Conservation (phyloP, 2,329 filamentous ascomycete genomes). For the Tolypocladium sp. region DNA sequence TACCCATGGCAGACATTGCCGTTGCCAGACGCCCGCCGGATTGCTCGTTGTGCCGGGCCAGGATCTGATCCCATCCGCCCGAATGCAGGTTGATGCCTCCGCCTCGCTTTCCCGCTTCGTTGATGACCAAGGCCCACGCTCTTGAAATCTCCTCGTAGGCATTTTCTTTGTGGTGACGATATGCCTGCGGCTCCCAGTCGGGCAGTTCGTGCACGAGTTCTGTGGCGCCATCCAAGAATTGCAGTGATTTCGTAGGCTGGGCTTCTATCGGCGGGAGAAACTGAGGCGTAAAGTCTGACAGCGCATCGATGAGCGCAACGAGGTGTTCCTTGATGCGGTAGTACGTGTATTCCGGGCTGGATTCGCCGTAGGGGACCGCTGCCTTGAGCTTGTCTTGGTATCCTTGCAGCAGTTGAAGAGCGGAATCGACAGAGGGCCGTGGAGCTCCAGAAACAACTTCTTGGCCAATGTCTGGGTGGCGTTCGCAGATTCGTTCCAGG, state of each 20-base stretch:
- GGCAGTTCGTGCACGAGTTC: conserved; percentile 83
- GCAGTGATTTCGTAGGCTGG: conserved; percentile 73
- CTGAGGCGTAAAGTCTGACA: conserved; percentile 90
- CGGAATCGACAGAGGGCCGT: conserved; percentile 74
- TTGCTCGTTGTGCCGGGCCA: conserved; percentile 79
- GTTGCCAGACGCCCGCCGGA: conserved; percentile 73
- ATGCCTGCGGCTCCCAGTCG: conserved; percentile 79
- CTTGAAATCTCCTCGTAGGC: conserved; percentile 94
- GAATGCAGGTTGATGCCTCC: conserved; percentile 85
- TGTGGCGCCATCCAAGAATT: conserved; percentile 83
- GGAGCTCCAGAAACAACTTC: conserved; percentile 81
- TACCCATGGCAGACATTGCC: conserved; percentile 69
- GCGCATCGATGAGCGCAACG: conserved; percentile 71
- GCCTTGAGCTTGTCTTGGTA: conserved; percentile 73
- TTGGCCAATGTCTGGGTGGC: conserved; percentile 74
- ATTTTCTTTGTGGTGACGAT: conserved; percentile 88
- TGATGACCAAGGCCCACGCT: conserved; percentile 86
- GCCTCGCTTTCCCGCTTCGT: conserved; percentile 82
- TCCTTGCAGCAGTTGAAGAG: conserved; percentile 68
- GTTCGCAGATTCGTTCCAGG: conserved; percentile 84
- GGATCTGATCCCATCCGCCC: conserved; percentile 83
- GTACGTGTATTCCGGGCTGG: conserved; percentile 87
- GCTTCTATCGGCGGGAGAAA: conserved; percentile 87
- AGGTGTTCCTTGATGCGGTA: conserved; percentile 82
- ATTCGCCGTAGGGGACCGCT: conserved; percentile 78